phyloP scores from a whole-genome alignment of 768 basidiomycete genomes.

The Austroboletus eburneus region DNA sequence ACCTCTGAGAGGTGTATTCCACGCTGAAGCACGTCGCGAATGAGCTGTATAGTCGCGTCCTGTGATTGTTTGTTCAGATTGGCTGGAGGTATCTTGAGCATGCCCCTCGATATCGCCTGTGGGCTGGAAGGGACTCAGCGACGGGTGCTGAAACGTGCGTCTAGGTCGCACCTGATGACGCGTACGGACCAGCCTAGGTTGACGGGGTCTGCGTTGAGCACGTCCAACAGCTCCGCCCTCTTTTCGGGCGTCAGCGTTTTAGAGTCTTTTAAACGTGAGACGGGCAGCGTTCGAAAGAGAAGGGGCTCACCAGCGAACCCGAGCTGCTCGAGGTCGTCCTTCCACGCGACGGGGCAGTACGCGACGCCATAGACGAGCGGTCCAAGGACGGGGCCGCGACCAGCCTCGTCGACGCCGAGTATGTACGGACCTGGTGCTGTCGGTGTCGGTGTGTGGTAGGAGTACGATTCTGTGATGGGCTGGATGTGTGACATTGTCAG shows the following conservation, averaged over 20 bases:
- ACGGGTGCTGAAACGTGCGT: not conserved
- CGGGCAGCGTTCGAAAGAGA: not conserved
- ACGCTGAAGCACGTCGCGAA: conserved; percentile 75
- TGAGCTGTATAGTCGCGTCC: conserved; percentile 86
- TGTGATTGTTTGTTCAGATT: conserved; percentile 89
- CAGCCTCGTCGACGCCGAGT: conserved; percentile 98
- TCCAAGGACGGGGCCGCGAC: conserved; percentile 91
- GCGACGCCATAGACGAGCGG: conserved; percentile 96
- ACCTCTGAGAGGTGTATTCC: conserved; percentile 85
- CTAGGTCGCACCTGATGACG: conserved; percentile 52
- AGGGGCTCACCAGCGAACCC: conserved; percentile 80
- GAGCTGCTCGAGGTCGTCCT: conserved; percentile 65
- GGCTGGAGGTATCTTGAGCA: conserved; percentile 77
- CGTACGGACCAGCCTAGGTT: conserved; percentile 82
- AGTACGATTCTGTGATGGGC: conserved; percentile 67
- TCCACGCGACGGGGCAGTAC: conserved; percentile 81
- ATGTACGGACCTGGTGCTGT: conserved; percentile 78
- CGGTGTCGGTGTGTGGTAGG: conserved; percentile 70
- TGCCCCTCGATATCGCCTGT: conserved; percentile 85
- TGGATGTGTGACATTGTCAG: conserved; percentile 38
- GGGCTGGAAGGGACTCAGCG: conserved; percentile 59
- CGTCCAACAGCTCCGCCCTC: conserved; percentile 59
- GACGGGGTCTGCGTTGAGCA: conserved; percentile 62
- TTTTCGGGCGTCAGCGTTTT: conserved; percentile 79
- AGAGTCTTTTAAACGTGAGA: conserved; percentile 58